Evolutionary conservation across 1,139 yeast genomes (phyloP).

Genomic region (Saccharomycopsis hybrid): DNA sequence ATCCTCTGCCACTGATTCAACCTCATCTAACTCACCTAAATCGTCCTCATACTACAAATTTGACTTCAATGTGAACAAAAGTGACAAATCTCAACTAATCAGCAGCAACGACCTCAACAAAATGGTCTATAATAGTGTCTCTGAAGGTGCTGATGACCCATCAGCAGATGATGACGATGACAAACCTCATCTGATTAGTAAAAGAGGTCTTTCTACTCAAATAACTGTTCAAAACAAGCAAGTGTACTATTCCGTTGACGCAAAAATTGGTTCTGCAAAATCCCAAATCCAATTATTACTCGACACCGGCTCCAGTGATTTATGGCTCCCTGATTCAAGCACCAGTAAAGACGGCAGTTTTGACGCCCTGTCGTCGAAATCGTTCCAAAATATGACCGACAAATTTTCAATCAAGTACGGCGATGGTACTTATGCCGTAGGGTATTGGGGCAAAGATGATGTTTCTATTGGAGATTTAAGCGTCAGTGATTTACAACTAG

Average conservation of each 20-base stretch:
- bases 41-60: too few species aligned
- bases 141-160: too few species aligned
- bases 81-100: too few species aligned
- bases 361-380: conserved; percentile 38
- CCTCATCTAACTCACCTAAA: too few species aligned
- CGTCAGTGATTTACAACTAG: conserved; percentile 41
- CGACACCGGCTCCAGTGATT: conserved; percentile 20
- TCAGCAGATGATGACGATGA: too few species aligned
- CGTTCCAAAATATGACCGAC: conserved; percentile 42
- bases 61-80: too few species aligned
- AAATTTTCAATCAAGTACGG: conserved; percentile 48
- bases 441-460: conserved; percentile 53
- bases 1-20: too few species aligned
- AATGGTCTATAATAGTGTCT: too few species aligned
- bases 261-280: conserved; percentile 22
- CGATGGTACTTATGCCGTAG: conserved; percentile 50
- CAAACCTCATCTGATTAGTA: not conserved
- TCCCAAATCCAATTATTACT: conserved; percentile 22
- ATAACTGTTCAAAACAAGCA: conserved; percentile 9
- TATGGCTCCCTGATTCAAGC: conserved; percentile 16
- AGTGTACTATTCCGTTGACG: conserved; percentile 8
- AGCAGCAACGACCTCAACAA: too few species aligned
- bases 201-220: not conserved
- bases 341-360: conserved; percentile 27
- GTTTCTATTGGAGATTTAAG: conserved; percentile 34